Evolutionary conservation across 163 green algal species (phyloP), one percentile per base, ranked within the genome.

Genomic region (Chlorella variabilis): DNA sequence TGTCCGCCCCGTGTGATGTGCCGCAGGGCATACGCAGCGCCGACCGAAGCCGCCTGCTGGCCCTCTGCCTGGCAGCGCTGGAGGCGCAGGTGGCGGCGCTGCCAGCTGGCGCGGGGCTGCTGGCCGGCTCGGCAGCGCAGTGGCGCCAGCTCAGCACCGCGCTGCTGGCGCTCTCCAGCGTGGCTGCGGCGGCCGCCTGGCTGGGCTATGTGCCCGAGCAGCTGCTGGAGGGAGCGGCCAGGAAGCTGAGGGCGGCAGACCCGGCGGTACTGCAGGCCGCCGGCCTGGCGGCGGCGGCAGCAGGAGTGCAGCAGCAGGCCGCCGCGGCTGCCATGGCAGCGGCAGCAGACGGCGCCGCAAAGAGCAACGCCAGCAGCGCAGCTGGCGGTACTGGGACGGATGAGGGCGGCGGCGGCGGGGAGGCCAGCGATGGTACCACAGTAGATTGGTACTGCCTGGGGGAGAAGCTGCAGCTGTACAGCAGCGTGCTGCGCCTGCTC

Each of bases 181-280:
- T 76, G 18, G 75, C 78, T 20, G 87, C 85, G 1, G 82, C 78
- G 18, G 58, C 39, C 1, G 74, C 71, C 0, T 90, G 87, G 87
- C 71, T 90, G 65, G 87, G 87, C 17, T 90, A 89, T 31, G 59
- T 83, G 34, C 85, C 86, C 0, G 20, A 34, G 6, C 61, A 74
- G 27, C 68, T 90, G 69, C 51, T 83, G 45, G 15, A 41, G 25
- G 45, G 63, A 5, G 76, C 65, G 2, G 29, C 27, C 0, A 5
- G 13, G n/a, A n/a, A 77, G 58, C 39, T 71, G 48, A 27, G 25
- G 7, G 49, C 36, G 5, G 36, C 39, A 0, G 70, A 69, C 17
- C n/a, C 63, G 38, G 65, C 48, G 13, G 49, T 61, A 17, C 63
- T 76, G 38, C 56, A 67, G 31, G 61, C 80, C 25, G 80, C 63